These are phyloP conservation scores for Mycena floridula DNA, from an alignment of 768 basidiomycete species.

Conservation along the genomic window DNA sequence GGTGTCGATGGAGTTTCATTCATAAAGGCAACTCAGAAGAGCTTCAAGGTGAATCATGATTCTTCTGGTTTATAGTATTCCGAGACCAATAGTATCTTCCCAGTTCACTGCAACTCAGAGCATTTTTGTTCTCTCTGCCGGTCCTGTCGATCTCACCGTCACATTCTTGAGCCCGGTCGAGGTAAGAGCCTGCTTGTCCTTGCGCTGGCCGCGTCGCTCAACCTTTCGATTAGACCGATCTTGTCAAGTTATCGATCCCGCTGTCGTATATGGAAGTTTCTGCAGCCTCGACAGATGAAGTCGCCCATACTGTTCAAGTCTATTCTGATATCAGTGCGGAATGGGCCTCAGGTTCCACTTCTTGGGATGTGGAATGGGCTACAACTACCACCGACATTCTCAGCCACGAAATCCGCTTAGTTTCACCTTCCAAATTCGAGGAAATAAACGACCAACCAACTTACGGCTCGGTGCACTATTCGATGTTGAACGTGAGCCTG, in stretches of 20 bases:
- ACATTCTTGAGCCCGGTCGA: constrained; percentile 69
- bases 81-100: constrained; percentile 4
- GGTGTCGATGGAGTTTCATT: constrained; percentile 32
- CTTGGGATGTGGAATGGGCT: constrained; percentile 49
- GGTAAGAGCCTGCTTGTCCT: constrained; percentile 23
- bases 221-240: constrained; percentile 36
- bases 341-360: constrained; percentile 45
- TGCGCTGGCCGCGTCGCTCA: neutral
- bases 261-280: constrained; percentile 52
- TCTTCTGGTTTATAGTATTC: neutral
- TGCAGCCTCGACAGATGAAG: constrained; percentile 41
- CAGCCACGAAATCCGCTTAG: constrained; percentile 54
- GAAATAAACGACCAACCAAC: constrained; percentile 34
- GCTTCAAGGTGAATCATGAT: constrained; percentile 32
- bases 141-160: constrained; percentile 54
- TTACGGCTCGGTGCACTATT: constrained; percentile 53
- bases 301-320: constrained; percentile 42
- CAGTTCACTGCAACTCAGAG: constrained; percentile 70
- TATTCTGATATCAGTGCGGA: constrained; percentile 58
- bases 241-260: constrained; percentile 57
- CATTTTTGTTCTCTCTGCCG: constrained; percentile 55
- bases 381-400: constrained; percentile 40
- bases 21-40: constrained; percentile 50
- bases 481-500: constrained; percentile 38
- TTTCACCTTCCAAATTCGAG: constrained; percentile 31